Percentiles rank a stretch among this genome's conserved stretches.
phyloP scores from a whole-genome alignment of 2,329 filamentous ascomycete species.

The Magnaporthiopsis poae region DNA sequence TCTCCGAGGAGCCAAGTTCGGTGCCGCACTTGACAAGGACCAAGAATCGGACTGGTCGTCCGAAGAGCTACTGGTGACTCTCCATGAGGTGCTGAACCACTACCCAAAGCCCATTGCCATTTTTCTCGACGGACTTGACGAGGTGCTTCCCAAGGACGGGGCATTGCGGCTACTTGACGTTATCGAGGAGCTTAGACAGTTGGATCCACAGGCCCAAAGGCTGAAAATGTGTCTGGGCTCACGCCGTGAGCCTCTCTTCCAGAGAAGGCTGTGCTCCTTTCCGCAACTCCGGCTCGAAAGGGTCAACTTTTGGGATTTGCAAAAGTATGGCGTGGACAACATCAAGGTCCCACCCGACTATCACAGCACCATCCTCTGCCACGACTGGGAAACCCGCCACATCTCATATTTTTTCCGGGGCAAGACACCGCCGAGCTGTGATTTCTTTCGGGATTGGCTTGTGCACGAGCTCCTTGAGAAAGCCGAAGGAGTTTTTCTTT shows the following conservation, averaged over 20 bases:
- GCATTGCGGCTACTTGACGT: background rate
- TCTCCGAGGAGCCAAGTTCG: background rate
- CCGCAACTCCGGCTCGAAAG: background rate
- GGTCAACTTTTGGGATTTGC: background rate
- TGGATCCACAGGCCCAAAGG: background rate
- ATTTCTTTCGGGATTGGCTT: background rate
- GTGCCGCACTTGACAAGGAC: constrained; percentile 1
- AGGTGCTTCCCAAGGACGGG: constrained; percentile 1
- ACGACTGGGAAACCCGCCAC: background rate
- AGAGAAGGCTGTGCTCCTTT: background rate
- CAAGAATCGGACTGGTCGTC: constrained; percentile 13
- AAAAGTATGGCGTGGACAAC: background rate
- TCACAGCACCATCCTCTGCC: background rate
- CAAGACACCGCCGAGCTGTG: background rate
- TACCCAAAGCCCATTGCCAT: constrained; percentile 7
- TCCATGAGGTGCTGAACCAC: background rate
- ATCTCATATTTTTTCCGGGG: background rate
- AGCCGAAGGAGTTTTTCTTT: constrained; percentile 2
- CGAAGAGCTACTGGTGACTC: background rate
- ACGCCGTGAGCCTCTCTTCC: background rate
- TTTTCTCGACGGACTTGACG: constrained; percentile 10
- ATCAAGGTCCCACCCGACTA: background rate
- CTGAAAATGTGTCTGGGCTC: background rate
- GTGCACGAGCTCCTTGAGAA: background rate
- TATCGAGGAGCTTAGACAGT: background rate